A percentile compares a stretch with the other conserved stretches of the same genome.
Conservation (phyloP, 495 filamentous ascomycete genomes). For the Cladorrhinum samala region DNA sequence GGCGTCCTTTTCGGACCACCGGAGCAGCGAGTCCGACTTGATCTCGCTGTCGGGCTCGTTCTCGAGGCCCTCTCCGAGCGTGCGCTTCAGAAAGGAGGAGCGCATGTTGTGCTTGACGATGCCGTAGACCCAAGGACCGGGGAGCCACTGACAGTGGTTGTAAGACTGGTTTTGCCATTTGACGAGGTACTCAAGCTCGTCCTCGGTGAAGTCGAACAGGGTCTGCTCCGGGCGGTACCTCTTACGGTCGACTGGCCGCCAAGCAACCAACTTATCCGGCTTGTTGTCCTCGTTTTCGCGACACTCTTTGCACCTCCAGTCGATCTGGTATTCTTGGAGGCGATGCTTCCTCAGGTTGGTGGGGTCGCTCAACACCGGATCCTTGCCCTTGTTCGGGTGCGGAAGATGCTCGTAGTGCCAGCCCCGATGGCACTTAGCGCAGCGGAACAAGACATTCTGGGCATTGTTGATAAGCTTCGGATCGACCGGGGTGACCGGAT, state of each 20-base stretch:
- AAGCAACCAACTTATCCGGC: conserved; percentile 71
- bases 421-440: conserved; percentile 64
- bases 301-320: conserved; percentile 77
- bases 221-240: conserved; percentile 41
- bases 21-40: conserved; percentile 44
- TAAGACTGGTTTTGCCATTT: conserved; percentile 82
- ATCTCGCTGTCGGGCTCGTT: conserved; percentile 12
- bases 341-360: conserved; percentile 33
- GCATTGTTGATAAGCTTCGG: conserved; percentile 63
- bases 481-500: conserved; percentile 63
- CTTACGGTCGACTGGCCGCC: conserved; percentile 61
- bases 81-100: conserved; percentile 64
- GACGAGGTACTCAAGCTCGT: conserved; percentile 80
- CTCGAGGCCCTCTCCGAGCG: conserved; percentile 41
- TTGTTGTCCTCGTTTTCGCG: conserved; percentile 45
- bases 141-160: conserved; percentile 73
- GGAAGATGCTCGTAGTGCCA: conserved; percentile 82
- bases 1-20: conserved; percentile 68
- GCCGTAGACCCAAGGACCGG: conserved; percentile 87
- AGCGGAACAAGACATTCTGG: conserved; percentile 76
- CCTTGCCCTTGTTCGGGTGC: conserved; percentile 27
- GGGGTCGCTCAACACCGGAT: conserved; percentile 34
- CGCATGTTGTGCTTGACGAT: conserved; percentile 57
- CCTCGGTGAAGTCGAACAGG: conserved; percentile 49
- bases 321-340: conserved; percentile 52